Base-by-base conservation (phyloP, 164 flowering plant species). In the Magnolia officinalis region DNA sequence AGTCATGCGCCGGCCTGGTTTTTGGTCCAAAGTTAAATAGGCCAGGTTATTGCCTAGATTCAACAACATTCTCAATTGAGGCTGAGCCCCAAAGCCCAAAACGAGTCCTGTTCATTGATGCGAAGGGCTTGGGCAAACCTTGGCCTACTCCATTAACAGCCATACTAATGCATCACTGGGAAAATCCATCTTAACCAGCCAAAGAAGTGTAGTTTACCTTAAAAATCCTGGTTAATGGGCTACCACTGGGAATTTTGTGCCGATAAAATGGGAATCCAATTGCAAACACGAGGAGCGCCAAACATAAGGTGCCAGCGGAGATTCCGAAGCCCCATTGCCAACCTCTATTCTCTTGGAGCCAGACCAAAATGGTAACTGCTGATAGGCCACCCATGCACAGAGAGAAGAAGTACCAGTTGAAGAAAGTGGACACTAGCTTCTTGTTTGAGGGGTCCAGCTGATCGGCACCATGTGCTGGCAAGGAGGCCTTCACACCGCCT, bases 391-490 rank as follows among this genome's bases (percentile, higher is more conserved):
- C 88, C 19, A 51, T 16, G 26, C 84, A 74, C 19, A 84, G 81
- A 66, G 78, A 76, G 63, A 86, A 86, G 74, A 82, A 83, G 76
- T 74, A 83, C 72, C 75, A 82, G 63, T 86, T 86, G 77, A 86
- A 86, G 78, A 81, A 86, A 19, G 85, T 70, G 1, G 86, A 82
- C 7, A 81, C 65, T 31, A 72, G 78, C 63, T 75, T 78, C 67
- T 78, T 59, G n/a, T 85, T 80, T 10, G 63, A 64, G 19, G 63
- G 80, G 23, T 82, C 80, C 45, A 64, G 20, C 68, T 86, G 88
- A 55, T 86, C 85, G 8, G 88, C 88, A 2, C 88, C 86, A 45
- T 77, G 77, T 0, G 85, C 59, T 1, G 85, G 83, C 45, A 86
- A 52, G 23, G 83, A 75, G n/a, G 84, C 84, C 75, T 86, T 86